These are phyloP conservation scores for Xylariaceae sp. DNA, from an alignment of 2,329 filamentous ascomycete species.

Conservation along the genomic window DNA sequence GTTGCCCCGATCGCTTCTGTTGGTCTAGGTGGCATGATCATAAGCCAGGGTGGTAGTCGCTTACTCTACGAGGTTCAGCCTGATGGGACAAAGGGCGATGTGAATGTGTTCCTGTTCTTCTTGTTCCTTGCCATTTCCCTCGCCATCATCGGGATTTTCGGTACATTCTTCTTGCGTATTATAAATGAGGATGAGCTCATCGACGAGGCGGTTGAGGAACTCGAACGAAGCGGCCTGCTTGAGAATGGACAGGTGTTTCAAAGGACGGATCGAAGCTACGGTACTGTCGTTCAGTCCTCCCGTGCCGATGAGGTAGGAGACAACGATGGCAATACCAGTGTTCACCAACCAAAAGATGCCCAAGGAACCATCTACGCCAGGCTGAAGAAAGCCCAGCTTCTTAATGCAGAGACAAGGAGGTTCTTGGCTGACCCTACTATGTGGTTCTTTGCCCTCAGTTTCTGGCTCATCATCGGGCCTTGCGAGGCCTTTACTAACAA, in stretches of 20 bases:
- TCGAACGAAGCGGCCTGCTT: constrained; percentile 82
- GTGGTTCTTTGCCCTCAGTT: constrained; percentile 89
- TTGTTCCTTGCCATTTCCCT: constrained; percentile 74
- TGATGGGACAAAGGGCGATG: constrained; percentile 57
- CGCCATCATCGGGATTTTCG: constrained; percentile 63
- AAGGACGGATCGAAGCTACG: constrained; percentile 54
- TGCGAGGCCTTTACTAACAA: constrained; percentile 99
- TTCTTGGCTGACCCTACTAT: constrained; percentile 88
- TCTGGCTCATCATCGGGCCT: constrained; percentile 88
- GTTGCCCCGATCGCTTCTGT: constrained; percentile 89
- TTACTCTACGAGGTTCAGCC: constrained; percentile 65
- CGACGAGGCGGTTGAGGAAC: constrained; percentile 80
- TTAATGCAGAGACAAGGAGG: constrained; percentile 82
- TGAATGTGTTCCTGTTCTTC: constrained; percentile 82
- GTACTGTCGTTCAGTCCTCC: constrained; percentile 48
- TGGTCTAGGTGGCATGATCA: constrained; percentile 91
- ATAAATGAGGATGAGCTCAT: constrained; percentile 84
- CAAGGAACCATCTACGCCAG: constrained; percentile 42
- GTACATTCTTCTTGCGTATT: constrained; percentile 67
- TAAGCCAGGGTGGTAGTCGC: constrained; percentile 79
- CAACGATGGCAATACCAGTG: constrained; percentile 40
- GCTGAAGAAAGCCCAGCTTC: constrained; percentile 79
- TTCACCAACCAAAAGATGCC: constrained; percentile 35
- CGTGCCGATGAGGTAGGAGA: constrained; percentile 35
- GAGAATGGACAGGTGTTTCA: constrained; percentile 70